Conservation (phyloP, 1,139 yeast genomes). For the Magnusiomyces clavatus region DNA sequence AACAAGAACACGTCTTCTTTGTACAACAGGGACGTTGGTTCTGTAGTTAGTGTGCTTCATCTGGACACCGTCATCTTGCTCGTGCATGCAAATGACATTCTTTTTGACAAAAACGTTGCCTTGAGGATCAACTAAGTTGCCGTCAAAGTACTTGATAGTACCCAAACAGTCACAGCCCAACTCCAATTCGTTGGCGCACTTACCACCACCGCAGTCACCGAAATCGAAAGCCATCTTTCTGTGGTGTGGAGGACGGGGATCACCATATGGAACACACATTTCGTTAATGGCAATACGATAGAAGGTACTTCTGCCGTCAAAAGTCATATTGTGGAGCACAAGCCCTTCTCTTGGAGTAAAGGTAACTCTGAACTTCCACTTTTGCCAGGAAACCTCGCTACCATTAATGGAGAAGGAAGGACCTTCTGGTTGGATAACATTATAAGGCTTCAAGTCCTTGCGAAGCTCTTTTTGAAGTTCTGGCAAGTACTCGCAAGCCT, state of each 20-base stretch:
- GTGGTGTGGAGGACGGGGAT: constrained; percentile 83
- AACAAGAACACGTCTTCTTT: constrained; percentile 79
- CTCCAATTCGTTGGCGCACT: constrained; percentile 61
- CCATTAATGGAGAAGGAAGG: constrained; percentile 66
- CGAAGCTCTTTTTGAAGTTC: constrained; percentile 37
- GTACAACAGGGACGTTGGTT: constrained; percentile 63
- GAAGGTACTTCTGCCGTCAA: constrained; percentile 75
- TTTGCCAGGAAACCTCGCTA: constrained; percentile 69
- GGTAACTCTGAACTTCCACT: constrained; percentile 78
- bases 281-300: constrained; percentile 75
- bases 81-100: constrained; percentile 82
- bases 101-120: constrained; percentile 64
- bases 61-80: constrained; percentile 75
- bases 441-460: constrained; percentile 63
- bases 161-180: constrained; percentile 91
- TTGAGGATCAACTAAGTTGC: constrained; percentile 47
- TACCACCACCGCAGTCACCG: constrained; percentile 89
- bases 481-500: constrained; percentile 43
- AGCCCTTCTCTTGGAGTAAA: constrained; percentile 79
- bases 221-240: constrained; percentile 89
- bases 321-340: constrained; percentile 66
- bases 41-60: constrained; percentile 84
- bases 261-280: constrained; percentile 92
- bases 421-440: constrained; percentile 78
- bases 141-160: constrained; percentile 72